phyloP scores from a whole-genome alignment of 345 rosid species.

The Stellera chamaejasme region DNA sequence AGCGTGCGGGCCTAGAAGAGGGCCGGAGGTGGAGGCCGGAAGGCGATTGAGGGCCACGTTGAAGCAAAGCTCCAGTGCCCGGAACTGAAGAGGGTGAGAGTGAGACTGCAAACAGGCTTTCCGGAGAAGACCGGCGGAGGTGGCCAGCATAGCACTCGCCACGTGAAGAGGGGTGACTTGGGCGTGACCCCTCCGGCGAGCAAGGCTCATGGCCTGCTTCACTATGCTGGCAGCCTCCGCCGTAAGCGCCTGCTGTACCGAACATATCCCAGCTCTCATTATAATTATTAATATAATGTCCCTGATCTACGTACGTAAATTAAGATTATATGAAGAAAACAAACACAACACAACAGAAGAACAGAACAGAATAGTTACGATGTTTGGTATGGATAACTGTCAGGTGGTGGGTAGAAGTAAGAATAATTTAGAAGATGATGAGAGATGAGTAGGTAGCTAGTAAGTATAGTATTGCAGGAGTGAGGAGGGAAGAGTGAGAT shows the following conservation, averaged over 20 bases:
- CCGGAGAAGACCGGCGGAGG: slow-evolving; percentile 45
- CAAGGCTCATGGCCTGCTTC: slow-evolving; percentile 57
- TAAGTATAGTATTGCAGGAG: background rate
- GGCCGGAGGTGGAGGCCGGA: slow-evolving; percentile 51
- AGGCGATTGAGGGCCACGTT: slow-evolving; percentile 74
- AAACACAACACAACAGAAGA: background rate
- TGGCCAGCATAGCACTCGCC: slow-evolving; percentile 59
- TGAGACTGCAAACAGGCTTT: slow-evolving; percentile 60
- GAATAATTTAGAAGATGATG: background rate
- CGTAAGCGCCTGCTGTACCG: slow-evolving; percentile 50
- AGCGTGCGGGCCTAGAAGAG: slow-evolving; percentile 39
- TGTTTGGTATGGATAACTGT: background rate
- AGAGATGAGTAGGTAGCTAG: no score
- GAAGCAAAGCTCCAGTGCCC: slow-evolving; percentile 72
- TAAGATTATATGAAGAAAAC: no score
- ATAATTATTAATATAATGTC: no score
- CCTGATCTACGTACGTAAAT: background rate
- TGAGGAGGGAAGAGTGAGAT: slow-evolving; percentile 6
- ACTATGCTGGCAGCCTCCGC: slow-evolving; percentile 45
- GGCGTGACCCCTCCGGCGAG: slow-evolving; percentile 59
- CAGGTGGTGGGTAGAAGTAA: background rate
- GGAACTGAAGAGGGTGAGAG: slow-evolving; percentile 71
- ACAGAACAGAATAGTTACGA: background rate
- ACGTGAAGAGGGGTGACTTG: slow-evolving; percentile 78
- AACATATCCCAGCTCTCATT: slow-evolving; percentile 60